Evolutionary conservation across 2,329 filamentous ascomycete genomes (phyloP), one percentile per base, ranked within the genome.

Genomic region (Aureobasidium lini): DNA sequence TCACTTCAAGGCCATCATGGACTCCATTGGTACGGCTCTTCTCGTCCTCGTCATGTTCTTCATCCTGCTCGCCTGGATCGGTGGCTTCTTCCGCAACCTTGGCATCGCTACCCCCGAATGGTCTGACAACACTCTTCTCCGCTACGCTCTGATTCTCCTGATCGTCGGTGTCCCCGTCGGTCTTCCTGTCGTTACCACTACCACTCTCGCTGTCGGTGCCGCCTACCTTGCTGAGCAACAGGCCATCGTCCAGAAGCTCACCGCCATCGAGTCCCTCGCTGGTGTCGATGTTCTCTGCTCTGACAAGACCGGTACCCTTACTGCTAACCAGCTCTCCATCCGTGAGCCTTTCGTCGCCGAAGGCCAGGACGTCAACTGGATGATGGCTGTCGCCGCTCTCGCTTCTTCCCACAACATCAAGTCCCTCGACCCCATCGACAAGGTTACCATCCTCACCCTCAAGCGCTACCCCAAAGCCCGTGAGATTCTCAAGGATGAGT

Each of bases 1-100:
- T 76, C 86, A 89, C 76, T 89, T 89, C 83, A 89, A 90, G 79
- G 86, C 86, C 65, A 87, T 90, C 79, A 90, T 90, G 87, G 86
- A 90, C 82, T 86, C 83, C 70, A 90, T 90, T 70, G 87, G 87
- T 75, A 89, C 86, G 57, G 77, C 84, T 62, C 80, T 90, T 60
- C 80, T 90, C 66, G 86, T 90, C 67, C 79, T 90, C 63, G 87
- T 90, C 76, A 85, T 90, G 75, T 86, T 88, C 77, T 90, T 82
- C 80, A 88, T 90, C 73, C 79, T 90, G 68, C 77, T 82, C 60
- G 81, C 85, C 66, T 90, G 87, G 87, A 87, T 90, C 66, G 87
- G 87, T 74, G 87, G 85, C 72, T 90, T 90, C 82, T 89, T 84
- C 82, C 86, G 84, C 71, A 77, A 87, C 75, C 71, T 89, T 64